Conservation (phyloP, 1,284 basidiomycete species). For the Sphagnurus paluster region DNA sequence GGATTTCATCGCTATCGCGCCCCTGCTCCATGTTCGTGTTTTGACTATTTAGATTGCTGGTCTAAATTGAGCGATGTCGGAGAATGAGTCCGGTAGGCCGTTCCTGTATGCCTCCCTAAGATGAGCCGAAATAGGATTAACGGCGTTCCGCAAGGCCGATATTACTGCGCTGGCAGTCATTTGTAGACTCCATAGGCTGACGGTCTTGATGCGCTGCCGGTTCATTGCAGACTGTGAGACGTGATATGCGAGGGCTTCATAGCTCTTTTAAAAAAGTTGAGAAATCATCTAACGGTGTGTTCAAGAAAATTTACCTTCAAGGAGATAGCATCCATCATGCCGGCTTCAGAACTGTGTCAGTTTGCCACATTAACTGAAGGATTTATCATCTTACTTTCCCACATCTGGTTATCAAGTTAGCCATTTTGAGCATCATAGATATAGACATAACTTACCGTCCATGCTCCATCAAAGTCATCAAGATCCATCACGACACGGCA, state of each 20-base stretch:
- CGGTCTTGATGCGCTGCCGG: slow-evolving; percentile 77
- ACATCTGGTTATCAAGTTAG: slow-evolving; percentile 54
- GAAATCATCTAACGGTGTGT: neutral
- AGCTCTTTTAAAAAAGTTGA: slow-evolving; percentile 49
- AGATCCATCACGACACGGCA: slow-evolving; percentile 83
- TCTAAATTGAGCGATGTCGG: slow-evolving; percentile 18
- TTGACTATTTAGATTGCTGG: slow-evolving; percentile 5
- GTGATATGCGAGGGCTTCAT: slow-evolving; percentile 90
- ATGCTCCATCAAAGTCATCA: slow-evolving; percentile 83
- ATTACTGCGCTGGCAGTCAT: slow-evolving; percentile 48
- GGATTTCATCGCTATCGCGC: too few relatives aligned
- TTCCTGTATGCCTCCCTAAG: slow-evolving; percentile 42
- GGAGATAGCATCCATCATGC: slow-evolving; percentile 80
- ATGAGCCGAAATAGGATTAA: slow-evolving; percentile 44
- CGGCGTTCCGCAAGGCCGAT: slow-evolving; percentile 41
- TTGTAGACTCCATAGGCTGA: slow-evolving; percentile 65
- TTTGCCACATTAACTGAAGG: neutral
- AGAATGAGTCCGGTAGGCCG: slow-evolving; percentile 24
- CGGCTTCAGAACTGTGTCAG: slow-evolving; percentile 47
- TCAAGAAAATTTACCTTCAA: slow-evolving; percentile 51
- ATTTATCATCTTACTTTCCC: slow-evolving; percentile 66
- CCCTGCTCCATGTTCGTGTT: too few relatives aligned
- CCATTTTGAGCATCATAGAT: slow-evolving; percentile 47
- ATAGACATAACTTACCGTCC: slow-evolving; percentile 67
- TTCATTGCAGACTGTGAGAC: slow-evolving; percentile 87